These are phyloP conservation scores for Alloteropsis angusta DNA, from an alignment of 202 grass and related monocot species.

Conservation along the genomic window DNA sequence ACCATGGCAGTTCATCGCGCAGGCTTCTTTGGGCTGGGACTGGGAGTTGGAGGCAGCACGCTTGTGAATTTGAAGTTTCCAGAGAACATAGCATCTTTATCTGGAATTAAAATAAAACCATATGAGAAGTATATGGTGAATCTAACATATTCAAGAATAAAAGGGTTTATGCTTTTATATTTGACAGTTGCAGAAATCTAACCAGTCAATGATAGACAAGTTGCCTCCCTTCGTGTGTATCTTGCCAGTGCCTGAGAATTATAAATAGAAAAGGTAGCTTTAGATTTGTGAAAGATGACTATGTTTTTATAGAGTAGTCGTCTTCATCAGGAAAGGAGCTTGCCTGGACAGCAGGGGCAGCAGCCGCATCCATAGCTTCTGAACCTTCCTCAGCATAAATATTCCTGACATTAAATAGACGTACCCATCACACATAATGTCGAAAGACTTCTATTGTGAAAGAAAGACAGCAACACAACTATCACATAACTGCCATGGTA, in stretches of 20 bases:
- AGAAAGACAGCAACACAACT: background rate
- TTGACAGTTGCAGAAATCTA: constrained; percentile 15
- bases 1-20: constrained; percentile 21
- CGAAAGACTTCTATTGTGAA: constrained; percentile 2
- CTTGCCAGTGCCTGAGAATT: constrained; percentile 76
- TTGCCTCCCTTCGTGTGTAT: constrained; percentile 80
- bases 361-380: constrained; percentile 48
- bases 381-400: constrained; percentile 80
- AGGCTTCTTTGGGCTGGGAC: constrained; percentile 19
- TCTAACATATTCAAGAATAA: constrained; percentile 21
- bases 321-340: constrained; percentile 32
- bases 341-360: constrained; percentile 65
- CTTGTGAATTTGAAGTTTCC: constrained; percentile 86
- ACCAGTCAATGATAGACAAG: constrained; percentile 85
- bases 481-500: background rate
- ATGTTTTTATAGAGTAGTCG: background rate
- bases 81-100: constrained; percentile 77
- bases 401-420: constrained; percentile 52
- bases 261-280: constrained; percentile 28
- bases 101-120: constrained; percentile 29
- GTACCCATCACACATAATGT: constrained; percentile 30
- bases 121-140: constrained; percentile 4
- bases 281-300: constrained; percentile 21
- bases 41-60: constrained; percentile 26
- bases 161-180: background rate